Base-by-base conservation (phyloP, 1,284 basidiomycete species). In the Ceratobasidium sp. region DNA sequence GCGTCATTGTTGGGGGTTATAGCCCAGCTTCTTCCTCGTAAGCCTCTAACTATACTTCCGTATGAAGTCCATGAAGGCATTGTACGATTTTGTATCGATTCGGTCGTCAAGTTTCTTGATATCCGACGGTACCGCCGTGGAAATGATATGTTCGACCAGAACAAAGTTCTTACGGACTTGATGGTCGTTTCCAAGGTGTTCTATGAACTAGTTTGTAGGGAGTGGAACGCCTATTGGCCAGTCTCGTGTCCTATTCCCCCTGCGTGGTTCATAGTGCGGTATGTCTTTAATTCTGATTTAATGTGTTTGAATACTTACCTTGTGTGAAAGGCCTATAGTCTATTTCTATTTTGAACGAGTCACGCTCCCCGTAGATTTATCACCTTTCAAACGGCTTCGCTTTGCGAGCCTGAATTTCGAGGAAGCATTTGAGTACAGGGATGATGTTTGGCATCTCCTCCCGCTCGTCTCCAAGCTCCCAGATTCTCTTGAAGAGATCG, bases 391-490 rank as follows among this genome's bases (percentile, higher is more conserved):
- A 12, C 10, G 28, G 1, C 61, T 74, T 10, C 33, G 46, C 33
- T 50, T 40, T 38, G 71, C 59, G 13, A 65, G 61, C 48, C 44
- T 74, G 28, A 48, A 62, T 50, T 74, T 64, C 38, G 44, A 74
- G 23, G 6, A n/a, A 5, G 70, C 20, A 7, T 50, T 64, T 28
- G 20, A 64, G 48, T 65, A 48, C 15, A 2, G 26, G 26, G 46
- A 54, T 13, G 46, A 65, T 64, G 10, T 13, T 28, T 75, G 59
- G 42, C 38, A 17, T n/a, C n/a, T 50, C 10, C 26, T 42, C 2
- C 61, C 28, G 1, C 23, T 50, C 20, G 42, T 75, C 3, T 20
- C 20, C 20, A 15, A 26, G 10, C 50, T 65, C 28, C 67, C 67
- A 3, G 15, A 48, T 1, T 52, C 48, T 17, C 67, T 70, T 23